Percentiles rank a stretch among this genome's conserved stretches.
phyloP scores from a whole-genome alignment of 805 yeast species.

The Zygosaccharomyces gambellarensis region DNA sequence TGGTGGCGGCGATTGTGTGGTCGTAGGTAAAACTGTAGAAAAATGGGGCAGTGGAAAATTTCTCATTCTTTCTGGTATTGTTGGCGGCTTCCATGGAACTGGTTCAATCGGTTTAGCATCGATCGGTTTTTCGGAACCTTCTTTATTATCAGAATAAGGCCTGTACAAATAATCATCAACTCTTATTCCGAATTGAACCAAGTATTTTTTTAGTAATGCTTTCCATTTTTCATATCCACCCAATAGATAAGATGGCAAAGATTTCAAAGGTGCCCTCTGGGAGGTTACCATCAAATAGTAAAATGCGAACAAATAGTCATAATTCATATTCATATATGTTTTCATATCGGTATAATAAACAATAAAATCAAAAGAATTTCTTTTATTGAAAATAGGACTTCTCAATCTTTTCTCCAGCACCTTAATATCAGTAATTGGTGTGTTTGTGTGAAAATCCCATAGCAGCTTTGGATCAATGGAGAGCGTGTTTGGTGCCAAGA shows the following conservation, averaged over 20 bases:
- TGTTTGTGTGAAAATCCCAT: conserved; percentile 24
- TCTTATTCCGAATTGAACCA: conserved; percentile 23
- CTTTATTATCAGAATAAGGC: conserved; percentile 7
- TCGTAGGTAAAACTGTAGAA: conserved; percentile 9
- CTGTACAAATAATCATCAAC: conserved; percentile 22
- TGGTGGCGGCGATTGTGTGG: conserved; percentile 14
- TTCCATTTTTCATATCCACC: conserved; percentile 48
- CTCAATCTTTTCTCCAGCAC: conserved; percentile 29
- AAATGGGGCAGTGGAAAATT: conserved; percentile 31
- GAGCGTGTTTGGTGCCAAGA: conserved; percentile 37
- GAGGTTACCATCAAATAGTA: conserved; percentile 28
- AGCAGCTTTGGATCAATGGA: conserved; percentile 39
- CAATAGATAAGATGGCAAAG: conserved; percentile 32
- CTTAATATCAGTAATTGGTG: conserved; percentile 33
- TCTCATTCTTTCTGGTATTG: conserved; percentile 24
- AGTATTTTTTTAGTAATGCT: conserved; percentile 31
- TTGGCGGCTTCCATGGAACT: conserved; percentile 25
- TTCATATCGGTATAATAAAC: conserved; percentile 39
- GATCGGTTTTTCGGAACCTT: not conserved
- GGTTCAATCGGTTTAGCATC: conserved; percentile 8
- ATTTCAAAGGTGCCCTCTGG: conserved; percentile 13
- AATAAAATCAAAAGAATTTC: conserved; percentile 34
- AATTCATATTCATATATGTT: conserved; percentile 29
- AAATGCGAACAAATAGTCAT: conserved; percentile 35
- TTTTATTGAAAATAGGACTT: conserved; percentile 27